Evolutionary conservation across 352 stramenopile genomes (phyloP).

Genomic region (Pythium sukuiense): DNA sequence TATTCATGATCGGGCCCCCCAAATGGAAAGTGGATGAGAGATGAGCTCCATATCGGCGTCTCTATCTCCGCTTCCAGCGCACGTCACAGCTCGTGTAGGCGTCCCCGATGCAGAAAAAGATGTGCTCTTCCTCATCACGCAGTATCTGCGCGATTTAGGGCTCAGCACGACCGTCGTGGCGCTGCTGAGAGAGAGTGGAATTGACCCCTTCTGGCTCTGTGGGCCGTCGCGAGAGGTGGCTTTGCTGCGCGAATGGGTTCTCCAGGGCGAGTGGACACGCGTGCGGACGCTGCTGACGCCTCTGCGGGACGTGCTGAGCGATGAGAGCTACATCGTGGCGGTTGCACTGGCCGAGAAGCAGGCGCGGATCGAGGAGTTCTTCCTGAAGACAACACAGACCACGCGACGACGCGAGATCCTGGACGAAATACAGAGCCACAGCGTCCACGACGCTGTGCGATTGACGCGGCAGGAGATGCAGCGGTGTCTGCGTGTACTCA

Average conservation of each 20-base stretch:
- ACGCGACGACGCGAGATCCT: slow-evolving; percentile 11
- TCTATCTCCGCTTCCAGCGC: neutral
- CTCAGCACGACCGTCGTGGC: slow-evolving; percentile 41
- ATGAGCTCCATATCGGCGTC: neutral
- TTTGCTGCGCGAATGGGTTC: slow-evolving; percentile 55
- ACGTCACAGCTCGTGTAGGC: slow-evolving; percentile 5
- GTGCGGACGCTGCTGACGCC: slow-evolving; percentile 44
- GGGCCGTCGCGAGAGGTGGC: slow-evolving; percentile 44
- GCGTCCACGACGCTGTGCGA: neutral
- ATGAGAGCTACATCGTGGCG: slow-evolving; percentile 22
- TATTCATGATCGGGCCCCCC: neutral
- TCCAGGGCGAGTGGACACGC: slow-evolving; percentile 41
- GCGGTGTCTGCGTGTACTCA: slow-evolving; percentile 15
- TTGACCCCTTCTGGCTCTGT: slow-evolving; percentile 63
- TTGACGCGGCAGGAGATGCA: slow-evolving; percentile 20
- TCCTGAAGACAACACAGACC: neutral
- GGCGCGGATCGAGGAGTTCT: slow-evolving; percentile 35
- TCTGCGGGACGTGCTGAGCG: slow-evolving; percentile 24
- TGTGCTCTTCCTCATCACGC: slow-evolving; percentile 54
- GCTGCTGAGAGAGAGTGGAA: slow-evolving; percentile 51
- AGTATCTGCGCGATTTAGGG: slow-evolving; percentile 43
- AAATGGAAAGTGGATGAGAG: neutral
- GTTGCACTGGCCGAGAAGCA: slow-evolving; percentile 39
- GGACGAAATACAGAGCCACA: slow-evolving; percentile 12
- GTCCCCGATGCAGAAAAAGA: slow-evolving; percentile 22